A percentile compares a stretch with the other conserved stretches of the same genome.
These are phyloP conservation scores for Pulveroboletus sp. DNA, from an alignment of 768 basidiomycete species.

Conservation along the genomic window DNA sequence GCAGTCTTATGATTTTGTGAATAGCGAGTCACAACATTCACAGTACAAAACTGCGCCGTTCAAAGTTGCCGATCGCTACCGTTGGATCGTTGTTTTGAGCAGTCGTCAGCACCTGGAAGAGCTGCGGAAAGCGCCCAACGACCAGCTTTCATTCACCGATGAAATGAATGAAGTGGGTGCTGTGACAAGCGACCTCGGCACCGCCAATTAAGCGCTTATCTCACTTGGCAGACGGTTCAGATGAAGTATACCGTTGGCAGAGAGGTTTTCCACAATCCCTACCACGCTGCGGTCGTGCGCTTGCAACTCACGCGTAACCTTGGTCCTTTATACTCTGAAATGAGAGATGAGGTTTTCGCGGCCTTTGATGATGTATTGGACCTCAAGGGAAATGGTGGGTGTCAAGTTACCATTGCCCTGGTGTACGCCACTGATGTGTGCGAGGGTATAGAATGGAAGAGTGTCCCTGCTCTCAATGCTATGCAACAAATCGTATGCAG, in stretches of 20 bases:
- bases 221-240: conserved; percentile 32
- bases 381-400: conserved; percentile 15
- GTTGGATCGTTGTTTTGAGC: conserved; percentile 41
- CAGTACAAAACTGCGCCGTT: conserved; percentile 31
- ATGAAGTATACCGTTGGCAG: conserved; percentile 38
- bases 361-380: conserved; percentile 40
- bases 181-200: neutral
- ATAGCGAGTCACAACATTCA: neutral
- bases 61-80: conserved; percentile 26
- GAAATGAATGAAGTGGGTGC: conserved; percentile 34
- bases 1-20: neutral
- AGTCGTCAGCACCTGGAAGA: conserved; percentile 37
- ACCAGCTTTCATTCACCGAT: conserved; percentile 35
- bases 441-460: conserved; percentile 38
- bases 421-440: neutral
- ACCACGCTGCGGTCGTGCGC: conserved; percentile 31
- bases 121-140: conserved; percentile 38
- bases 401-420: neutral
- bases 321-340: conserved; percentile 29
- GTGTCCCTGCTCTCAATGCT: conserved; percentile 25
- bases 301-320: conserved; percentile 41
- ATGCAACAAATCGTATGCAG: conserved; percentile 38
- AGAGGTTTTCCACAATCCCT: conserved; percentile 27
- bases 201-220: neutral
- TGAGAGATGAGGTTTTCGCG: conserved; percentile 30